Conservation (phyloP, 192 early-diverging fungal genomes). For the Pilobolus umbonatus region DNA sequence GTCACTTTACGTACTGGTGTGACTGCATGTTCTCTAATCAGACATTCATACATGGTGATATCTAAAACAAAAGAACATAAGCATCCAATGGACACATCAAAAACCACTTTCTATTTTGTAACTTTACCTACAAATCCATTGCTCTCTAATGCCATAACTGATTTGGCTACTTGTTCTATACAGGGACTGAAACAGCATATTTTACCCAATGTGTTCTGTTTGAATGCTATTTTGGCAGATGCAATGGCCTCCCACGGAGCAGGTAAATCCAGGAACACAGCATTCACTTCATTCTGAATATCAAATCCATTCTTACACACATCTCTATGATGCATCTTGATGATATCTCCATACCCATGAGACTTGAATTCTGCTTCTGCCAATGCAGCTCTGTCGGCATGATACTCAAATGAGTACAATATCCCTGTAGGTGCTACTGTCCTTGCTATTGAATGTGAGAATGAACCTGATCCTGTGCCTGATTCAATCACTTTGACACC, state of each 20-base stretch:
- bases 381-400: constrained; percentile 67
- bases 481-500: constrained; percentile 85
- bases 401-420: constrained; percentile 94
- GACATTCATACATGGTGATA: constrained; percentile 90
- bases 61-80: constrained; percentile 34
- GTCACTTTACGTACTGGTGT: constrained; percentile 55
- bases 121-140: constrained; percentile 76
- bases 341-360: constrained; percentile 66
- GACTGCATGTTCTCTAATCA: constrained; percentile 76
- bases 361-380: constrained; percentile 70
- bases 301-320: constrained; percentile 89
- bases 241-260: constrained; percentile 93
- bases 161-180: constrained; percentile 90
- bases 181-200: constrained; percentile 96
- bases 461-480: constrained; percentile 94
- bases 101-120: not conserved
- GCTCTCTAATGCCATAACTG: constrained; percentile 70
- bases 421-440: constrained; percentile 84
- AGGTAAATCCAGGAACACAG: constrained; percentile 95
- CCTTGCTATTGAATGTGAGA: constrained; percentile 91
- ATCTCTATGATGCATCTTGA: constrained; percentile 77
- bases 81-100: constrained; percentile 24
- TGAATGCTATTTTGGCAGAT: constrained; percentile 81
- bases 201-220: constrained; percentile 71
- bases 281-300: constrained; percentile 63